Conservation (phyloP, 192 early-diverging fungal species). For the Coemansia sp. region DNA sequence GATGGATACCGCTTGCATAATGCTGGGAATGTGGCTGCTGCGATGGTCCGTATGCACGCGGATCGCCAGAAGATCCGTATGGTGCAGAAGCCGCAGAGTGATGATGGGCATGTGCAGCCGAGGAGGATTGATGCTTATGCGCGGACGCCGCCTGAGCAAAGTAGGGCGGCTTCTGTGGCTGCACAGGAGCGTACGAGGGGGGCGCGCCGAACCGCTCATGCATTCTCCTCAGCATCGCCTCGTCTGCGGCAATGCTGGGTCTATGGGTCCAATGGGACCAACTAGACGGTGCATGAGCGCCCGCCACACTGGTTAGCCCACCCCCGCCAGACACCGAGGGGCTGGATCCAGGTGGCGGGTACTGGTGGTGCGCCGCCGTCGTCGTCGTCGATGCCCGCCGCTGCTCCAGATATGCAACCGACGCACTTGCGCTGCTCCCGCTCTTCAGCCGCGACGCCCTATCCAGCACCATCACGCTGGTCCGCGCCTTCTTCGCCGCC, state of each 20-base stretch:
- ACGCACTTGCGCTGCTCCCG: constrained; percentile 14
- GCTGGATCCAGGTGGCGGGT: constrained; percentile 15
- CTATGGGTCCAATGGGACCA: constrained; percentile 55
- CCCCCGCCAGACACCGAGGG: background rate
- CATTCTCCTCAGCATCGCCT: constrained; percentile 55
- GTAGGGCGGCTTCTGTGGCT: background rate
- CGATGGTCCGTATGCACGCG: constrained; percentile 18
- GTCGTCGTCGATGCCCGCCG: constrained; percentile 36
- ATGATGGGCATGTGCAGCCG: constrained; percentile 9
- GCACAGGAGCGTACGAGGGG: background rate
- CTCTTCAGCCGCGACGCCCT: constrained; percentile 29
- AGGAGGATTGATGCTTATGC: constrained; percentile 1
- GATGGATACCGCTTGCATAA: background rate
- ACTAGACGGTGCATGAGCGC: constrained; percentile 8
- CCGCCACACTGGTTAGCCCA: background rate
- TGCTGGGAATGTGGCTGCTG: constrained; percentile 9
- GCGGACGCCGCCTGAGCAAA: background rate
- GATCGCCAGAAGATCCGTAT: constrained; percentile 19
- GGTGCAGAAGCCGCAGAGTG: background rate
- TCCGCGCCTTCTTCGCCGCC: constrained; percentile 59
- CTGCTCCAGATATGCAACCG: constrained; percentile 36
- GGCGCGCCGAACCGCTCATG: constrained; percentile 50
- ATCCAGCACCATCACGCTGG: constrained; percentile 21
- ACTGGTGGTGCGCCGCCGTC: constrained; percentile 9
- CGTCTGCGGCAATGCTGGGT: constrained; percentile 57